Base-by-base conservation (phyloP, 2,329 filamentous ascomycete genomes). In the Lasiodiplodia gonubiensis region DNA sequence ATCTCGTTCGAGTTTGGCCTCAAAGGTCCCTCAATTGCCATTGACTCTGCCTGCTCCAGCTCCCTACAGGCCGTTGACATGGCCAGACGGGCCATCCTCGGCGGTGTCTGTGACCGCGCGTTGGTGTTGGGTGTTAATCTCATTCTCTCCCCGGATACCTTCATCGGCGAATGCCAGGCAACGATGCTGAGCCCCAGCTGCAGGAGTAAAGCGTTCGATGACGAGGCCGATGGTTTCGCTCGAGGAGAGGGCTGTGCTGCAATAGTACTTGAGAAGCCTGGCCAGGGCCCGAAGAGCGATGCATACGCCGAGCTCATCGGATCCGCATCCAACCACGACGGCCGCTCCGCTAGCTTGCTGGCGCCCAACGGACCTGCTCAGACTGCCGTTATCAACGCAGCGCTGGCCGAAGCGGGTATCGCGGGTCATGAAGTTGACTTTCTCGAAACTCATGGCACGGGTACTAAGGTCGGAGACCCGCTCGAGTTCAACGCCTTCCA, bases 201-300 rank as follows among this genome's bases (percentile, higher is more conserved):
- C 2, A 70, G 68, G n/a, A 76, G 71, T 39, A 64, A 69, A 48
- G 76, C 74, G 49, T 80, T 77, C 69, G 88, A 89, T 71, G 74
- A 79, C 14, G 80, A 81, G 3, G 89, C 86, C n/a, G 85, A 86
- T 68, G 89, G 89, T 1, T 91, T 90, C 72, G 88, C 85, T 0
- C 81, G 88, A 37, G 89, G 88, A 1, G 89, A 91, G 71, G 89
- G 88, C 0, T 80, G 86, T 33, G 86, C 82, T 0, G 81, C 86
- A 16, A 71, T 90, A 2, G 73, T 90, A 14, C 73, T 90, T 14
- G 90, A 90, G 76, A 82, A 81, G 2, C 77, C 90, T 0, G 77
- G 80, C 21, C 18, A 33, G 1, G 37, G 37, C 10, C n/a, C 86
- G 11, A 73, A 69, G 18, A 89, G 89, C 76, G 82, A 81, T 1